Percentiles rank a stretch among this genome's conserved stretches.
These are phyloP conservation scores for Kodamaea neixiangensis DNA, from an alignment of 805 yeast genomes.

Conservation along the genomic window DNA sequence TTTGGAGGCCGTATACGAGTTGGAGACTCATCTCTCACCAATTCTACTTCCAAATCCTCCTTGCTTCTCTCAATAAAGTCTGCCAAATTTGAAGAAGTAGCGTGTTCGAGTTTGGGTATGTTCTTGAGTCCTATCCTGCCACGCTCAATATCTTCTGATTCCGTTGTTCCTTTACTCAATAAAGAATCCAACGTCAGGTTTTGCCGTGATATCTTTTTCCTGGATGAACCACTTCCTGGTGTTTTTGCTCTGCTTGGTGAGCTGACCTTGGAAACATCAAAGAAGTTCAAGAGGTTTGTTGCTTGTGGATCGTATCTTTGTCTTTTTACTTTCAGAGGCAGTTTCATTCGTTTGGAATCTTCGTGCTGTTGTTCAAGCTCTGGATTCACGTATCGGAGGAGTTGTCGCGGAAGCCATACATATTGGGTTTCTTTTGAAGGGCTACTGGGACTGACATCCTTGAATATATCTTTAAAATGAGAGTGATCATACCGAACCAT, in stretches of 20 bases:
- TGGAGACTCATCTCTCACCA: slow-evolving; percentile 2
- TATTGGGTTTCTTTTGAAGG: not conserved
- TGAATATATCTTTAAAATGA: slow-evolving; percentile 14
- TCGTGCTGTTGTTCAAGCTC: not conserved
- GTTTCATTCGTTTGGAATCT: not conserved
- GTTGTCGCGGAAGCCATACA: slow-evolving; percentile 2
- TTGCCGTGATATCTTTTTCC: slow-evolving; percentile 3
- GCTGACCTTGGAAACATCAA: slow-evolving; percentile 5
- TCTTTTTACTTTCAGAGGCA: not conserved
- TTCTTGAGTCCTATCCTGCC: slow-evolving; percentile 3
- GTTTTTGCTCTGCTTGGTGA: not conserved
- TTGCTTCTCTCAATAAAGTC: slow-evolving; percentile 1
- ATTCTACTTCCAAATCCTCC: not conserved
- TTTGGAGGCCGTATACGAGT: not conserved
- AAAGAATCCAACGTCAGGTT: slow-evolving; percentile 10
- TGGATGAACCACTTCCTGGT: slow-evolving; percentile 1
- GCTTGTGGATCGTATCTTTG: slow-evolving; percentile 2
- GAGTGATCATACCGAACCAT: slow-evolving; percentile 22
- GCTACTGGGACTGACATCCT: not conserved
- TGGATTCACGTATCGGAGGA: slow-evolving; percentile 2
- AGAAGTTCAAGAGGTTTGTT: slow-evolving; percentile 1
- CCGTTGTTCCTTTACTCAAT: not conserved
- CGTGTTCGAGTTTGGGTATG: slow-evolving; percentile 1
- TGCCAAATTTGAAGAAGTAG: slow-evolving; percentile 2
- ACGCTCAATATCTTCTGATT: not conserved